phyloP scores from a whole-genome alignment of 202 grass and related monocot genomes.

The Thinopyrum obtusiflorum region DNA sequence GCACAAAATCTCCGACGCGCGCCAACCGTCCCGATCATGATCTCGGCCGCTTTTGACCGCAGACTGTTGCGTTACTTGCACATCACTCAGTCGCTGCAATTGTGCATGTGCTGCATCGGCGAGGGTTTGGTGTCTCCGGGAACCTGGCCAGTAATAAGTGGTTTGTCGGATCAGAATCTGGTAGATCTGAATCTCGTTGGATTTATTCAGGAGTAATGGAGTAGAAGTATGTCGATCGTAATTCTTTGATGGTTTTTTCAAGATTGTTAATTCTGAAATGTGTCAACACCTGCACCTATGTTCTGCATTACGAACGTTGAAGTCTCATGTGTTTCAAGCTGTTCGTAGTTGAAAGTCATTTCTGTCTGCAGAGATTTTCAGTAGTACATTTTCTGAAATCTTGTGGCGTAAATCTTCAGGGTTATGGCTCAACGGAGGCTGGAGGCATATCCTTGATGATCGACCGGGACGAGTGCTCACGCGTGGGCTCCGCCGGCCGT shows the following conservation, averaged over 20 bases:
- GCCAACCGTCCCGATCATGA: not conserved
- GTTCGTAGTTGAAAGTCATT: too few relatives aligned
- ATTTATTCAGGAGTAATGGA: not conserved
- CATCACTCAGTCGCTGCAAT: not conserved
- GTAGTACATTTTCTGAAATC: not conserved
- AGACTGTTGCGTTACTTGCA: not conserved
- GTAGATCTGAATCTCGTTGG: not conserved
- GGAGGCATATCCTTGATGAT: constrained; percentile 68
- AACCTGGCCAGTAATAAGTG: not conserved
- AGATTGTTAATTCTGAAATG: too few relatives aligned
- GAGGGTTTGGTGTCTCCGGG: too few relatives aligned
- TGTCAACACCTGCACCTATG: too few relatives aligned
- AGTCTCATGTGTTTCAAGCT: too few relatives aligned
- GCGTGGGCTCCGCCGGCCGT: constrained; percentile 50
- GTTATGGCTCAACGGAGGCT: constrained; percentile 65
- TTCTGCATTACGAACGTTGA: too few relatives aligned
- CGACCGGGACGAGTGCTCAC: constrained; percentile 41
- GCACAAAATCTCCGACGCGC: not conserved
- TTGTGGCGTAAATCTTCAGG: constrained; percentile 21
- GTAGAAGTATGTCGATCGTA: not conserved
- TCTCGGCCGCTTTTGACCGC: not conserved
- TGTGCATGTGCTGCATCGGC: not conserved
- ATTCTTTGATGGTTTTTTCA: too few relatives aligned
- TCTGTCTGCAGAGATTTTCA: not conserved
- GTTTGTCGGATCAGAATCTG: not conserved